Evolutionary conservation across 2,329 filamentous ascomycete genomes (phyloP).

Genomic region (Diplodia corticola): DNA sequence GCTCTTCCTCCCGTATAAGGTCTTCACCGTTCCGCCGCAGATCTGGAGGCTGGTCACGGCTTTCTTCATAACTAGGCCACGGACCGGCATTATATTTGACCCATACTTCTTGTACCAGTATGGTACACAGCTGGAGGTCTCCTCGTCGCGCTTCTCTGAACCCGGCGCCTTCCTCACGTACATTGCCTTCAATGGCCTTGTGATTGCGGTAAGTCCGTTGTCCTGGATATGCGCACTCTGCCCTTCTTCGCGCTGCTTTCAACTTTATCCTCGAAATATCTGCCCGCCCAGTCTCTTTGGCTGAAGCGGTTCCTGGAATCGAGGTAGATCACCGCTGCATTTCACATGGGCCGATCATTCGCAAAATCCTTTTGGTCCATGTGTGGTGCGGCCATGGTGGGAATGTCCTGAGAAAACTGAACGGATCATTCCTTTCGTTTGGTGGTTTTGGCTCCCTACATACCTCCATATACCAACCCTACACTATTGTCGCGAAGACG

Average conservation of each 20-base stretch:
- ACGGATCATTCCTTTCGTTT: conserved; percentile 57
- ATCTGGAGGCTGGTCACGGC: conserved; percentile 60
- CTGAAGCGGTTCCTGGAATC: conserved; percentile 58
- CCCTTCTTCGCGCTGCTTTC: neutral
- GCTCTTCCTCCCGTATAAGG: conserved; percentile 53
- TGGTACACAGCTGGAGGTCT: conserved; percentile 69
- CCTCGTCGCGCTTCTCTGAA: conserved; percentile 68
- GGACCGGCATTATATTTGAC: conserved; percentile 65
- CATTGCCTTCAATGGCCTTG: conserved; percentile 67
- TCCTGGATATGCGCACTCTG: neutral
- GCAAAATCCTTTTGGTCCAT: conserved; percentile 48
- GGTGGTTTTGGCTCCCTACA: conserved; percentile 69
- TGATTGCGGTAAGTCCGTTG: conserved; percentile 72
- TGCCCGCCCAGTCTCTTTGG: conserved; percentile 54
- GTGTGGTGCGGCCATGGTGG: conserved; percentile 54
- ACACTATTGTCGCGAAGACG: neutral
- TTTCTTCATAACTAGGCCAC: conserved; percentile 59
- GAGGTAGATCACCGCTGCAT: conserved; percentile 56
- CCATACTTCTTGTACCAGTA: conserved; percentile 81
- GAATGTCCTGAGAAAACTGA: conserved; percentile 53
- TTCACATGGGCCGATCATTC: conserved; percentile 52
- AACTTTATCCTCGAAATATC: conserved; percentile 54
- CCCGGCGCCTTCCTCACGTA: conserved; percentile 83
- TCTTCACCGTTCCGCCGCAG: conserved; percentile 61
- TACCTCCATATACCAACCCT: conserved; percentile 32